Conservation (phyloP, 352 stramenopile species). For the Phytophthora syringae region DNA sequence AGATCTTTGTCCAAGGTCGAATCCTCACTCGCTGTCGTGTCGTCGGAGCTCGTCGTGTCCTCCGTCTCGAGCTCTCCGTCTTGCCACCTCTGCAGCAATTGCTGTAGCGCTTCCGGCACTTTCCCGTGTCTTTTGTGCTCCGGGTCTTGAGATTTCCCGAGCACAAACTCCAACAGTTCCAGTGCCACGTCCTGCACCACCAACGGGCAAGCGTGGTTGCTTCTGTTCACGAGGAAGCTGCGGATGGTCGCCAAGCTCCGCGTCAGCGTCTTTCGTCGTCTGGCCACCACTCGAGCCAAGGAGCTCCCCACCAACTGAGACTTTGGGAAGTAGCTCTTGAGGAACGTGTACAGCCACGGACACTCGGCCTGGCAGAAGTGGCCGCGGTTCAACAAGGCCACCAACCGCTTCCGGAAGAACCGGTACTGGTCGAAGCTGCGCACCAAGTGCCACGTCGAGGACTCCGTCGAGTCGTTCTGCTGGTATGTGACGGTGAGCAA, state of each 20-base stretch:
- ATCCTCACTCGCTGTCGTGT: conserved; percentile 20
- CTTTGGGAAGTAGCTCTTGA: conserved; percentile 53
- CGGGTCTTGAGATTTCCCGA: conserved; percentile 16
- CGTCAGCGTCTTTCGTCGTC: conserved; percentile 46
- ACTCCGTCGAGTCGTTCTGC: conserved; percentile 7
- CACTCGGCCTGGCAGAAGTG: conserved; percentile 62
- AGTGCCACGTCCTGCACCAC: conserved; percentile 34
- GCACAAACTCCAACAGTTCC: conserved; percentile 43
- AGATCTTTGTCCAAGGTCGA: conserved; percentile 14
- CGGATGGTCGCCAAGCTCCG: conserved; percentile 46
- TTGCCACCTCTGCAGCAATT: conserved; percentile 33
- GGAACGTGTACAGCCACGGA: conserved; percentile 55
- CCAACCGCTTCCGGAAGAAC: conserved; percentile 44
- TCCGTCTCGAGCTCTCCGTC: conserved; percentile 32
- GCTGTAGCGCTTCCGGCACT: conserved; percentile 20
- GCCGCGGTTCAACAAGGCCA: conserved; percentile 27
- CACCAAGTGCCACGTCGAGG: conserved; percentile 40
- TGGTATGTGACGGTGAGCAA: conserved; percentile 36
- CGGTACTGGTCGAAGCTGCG: conserved; percentile 58
- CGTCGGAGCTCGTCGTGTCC: conserved; percentile 21
- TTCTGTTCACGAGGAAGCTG: conserved; percentile 42
- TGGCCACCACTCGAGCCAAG: conserved; percentile 25
- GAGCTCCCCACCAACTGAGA: conserved; percentile 32
- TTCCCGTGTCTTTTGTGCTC: conserved; percentile 22
- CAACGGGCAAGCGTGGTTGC: conserved; percentile 43